phyloP scores from a whole-genome alignment of 345 rosid species.

The Luvunga scandens region DNA sequence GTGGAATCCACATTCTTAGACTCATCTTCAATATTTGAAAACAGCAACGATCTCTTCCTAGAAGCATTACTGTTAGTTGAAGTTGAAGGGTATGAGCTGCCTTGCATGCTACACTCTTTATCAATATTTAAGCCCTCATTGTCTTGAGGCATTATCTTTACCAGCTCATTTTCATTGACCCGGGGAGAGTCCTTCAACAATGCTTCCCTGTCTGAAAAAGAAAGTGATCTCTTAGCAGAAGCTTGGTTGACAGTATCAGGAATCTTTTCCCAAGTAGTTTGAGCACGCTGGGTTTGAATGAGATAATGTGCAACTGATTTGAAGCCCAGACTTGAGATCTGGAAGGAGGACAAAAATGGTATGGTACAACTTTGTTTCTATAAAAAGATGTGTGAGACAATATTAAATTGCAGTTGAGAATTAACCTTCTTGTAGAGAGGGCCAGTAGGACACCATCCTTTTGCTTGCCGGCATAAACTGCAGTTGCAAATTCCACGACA shows the following conservation, averaged over 20 bases:
- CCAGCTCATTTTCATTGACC: slow-evolving; percentile 12
- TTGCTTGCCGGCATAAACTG: slow-evolving; percentile 75
- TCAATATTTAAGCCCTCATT: slow-evolving; percentile 15
- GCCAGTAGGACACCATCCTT: slow-evolving; percentile 89
- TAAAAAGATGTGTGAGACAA: not conserved
- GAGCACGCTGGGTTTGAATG: slow-evolving; percentile 47
- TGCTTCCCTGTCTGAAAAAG: slow-evolving; percentile 40
- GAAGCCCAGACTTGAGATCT: slow-evolving; percentile 71
- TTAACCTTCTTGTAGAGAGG: slow-evolving; percentile 65
- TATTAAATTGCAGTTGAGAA: not conserved
- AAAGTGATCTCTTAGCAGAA: slow-evolving; percentile 63
- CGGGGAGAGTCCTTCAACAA: slow-evolving; percentile 13
- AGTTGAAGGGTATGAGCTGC: slow-evolving; percentile 6
- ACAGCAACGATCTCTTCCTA: slow-evolving; percentile 37
- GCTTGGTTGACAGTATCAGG: slow-evolving; percentile 31
- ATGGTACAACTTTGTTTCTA: not conserved
- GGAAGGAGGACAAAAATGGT: slow-evolving; percentile 18
- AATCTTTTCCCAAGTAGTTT: slow-evolving; percentile 28
- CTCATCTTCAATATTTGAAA: slow-evolving; percentile 25
- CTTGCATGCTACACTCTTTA: slow-evolving; percentile 18
- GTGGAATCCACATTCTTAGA: slow-evolving; percentile 2
- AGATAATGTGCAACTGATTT: slow-evolving; percentile 97
- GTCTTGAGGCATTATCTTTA: slow-evolving; percentile 17
- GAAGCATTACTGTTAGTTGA: slow-evolving; percentile 26
- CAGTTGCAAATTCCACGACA: slow-evolving; percentile 97